Evolutionary conservation across 192 early-diverging fungal species (phyloP), one percentile per base, ranked within the genome.

Genomic region (Backusella parvicylindrica): DNA sequence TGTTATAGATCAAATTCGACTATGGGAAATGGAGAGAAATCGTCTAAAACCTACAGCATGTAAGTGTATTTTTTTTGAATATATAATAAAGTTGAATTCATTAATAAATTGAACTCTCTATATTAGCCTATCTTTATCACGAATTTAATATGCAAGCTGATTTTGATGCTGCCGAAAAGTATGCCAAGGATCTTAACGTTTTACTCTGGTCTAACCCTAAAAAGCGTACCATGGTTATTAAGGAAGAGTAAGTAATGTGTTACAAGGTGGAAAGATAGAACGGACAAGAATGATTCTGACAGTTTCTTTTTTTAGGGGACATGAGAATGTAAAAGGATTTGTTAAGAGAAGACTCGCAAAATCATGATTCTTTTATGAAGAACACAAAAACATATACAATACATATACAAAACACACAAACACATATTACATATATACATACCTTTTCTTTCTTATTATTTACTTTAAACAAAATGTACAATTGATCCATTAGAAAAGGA

Each of bases 11-110:
- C 97, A 99, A 82, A 95, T 99, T 38, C 81, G 94, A 43, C 79
- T 99, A 68, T 99, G 97, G 97, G 97, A 99, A 81, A 91, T 94
- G 82, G 97, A 99, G 78, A 86, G 92, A 69, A 95, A 99, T 74
- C 82, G 97, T 15, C 75, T 98, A 16, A 76, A 83, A 2, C 84
- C 86, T 9, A 78, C 80, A 15, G 71, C 81, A 30, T 83, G 89
- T 80, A 40, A 28, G 64, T 49, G 53, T 16, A 43, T 4, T 6
- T 0, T 6, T 23, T 35, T 26, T 36, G 2, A 68, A 56, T 30
- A 65, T 50, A 35, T 40, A n/a, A n/a, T n/a, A n/a, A n/a, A n/a
- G 13, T 64, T 64, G 13, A n/a, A 6, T 65, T 33, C 12, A 26
- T 30, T 28, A 5, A 56, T 64, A 15, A 64, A 56, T 23, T 56